Evolutionary conservation across 139 green algal genomes (phyloP).

Genomic region (Chlorella vulgaris): DNA sequence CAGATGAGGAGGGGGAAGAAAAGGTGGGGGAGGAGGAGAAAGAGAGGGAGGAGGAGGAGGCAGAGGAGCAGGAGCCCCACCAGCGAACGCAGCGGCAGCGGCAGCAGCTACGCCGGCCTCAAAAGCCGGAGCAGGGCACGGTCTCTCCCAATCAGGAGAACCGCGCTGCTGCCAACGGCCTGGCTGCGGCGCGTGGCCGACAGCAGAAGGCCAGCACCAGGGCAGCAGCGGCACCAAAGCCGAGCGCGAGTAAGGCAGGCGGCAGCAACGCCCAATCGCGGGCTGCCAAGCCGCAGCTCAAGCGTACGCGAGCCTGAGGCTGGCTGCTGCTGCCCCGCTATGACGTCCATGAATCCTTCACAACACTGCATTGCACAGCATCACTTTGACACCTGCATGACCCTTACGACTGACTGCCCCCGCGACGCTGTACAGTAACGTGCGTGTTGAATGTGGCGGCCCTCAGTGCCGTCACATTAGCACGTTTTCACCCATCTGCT

Average conservation of each 20-base stretch:
- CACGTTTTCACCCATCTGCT: no score
- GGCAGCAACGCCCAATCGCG: background rate
- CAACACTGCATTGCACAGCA: no score
- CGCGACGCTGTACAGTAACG: no score
- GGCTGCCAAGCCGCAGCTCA: constrained; percentile 10
- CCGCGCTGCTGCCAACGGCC: background rate
- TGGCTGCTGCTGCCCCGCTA: no score
- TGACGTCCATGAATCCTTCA: no score
- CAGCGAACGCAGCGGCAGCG: background rate
- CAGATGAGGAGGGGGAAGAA: no score
- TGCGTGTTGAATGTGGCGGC: no score
- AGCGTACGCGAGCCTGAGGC: background rate
- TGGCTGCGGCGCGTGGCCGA: background rate
- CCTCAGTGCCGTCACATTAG: no score
- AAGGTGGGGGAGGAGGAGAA: background rate
- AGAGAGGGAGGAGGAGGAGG: no score
- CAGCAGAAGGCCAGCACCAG: background rate
- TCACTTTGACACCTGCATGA: no score
- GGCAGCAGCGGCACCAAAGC: background rate
- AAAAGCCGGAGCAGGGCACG: background rate
- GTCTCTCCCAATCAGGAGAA: constrained; percentile 15
- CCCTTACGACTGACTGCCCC: no score
- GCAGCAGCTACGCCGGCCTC: background rate
- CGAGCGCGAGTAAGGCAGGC: background rate
- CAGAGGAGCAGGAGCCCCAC: no score